These are phyloP conservation scores for Barnettozyma pratensis DNA, from an alignment of 805 yeast species.

Conservation along the genomic window DNA sequence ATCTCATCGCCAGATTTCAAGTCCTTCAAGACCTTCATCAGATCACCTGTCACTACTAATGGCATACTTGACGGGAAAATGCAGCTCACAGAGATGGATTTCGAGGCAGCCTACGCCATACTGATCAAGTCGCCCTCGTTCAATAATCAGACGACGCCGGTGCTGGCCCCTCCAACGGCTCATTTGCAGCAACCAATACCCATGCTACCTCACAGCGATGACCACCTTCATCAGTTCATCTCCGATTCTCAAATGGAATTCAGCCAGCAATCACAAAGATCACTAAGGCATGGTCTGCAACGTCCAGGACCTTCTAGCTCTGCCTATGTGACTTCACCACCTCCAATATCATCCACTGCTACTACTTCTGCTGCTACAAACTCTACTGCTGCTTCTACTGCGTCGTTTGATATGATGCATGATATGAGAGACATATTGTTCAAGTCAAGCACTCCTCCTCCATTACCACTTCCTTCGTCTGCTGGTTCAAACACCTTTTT, in stretches of 20 bases:
- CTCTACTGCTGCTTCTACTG: neutral
- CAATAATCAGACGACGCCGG: constrained; percentile 4
- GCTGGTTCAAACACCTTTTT: neutral
- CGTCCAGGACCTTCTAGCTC: neutral
- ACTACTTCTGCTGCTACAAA: neutral
- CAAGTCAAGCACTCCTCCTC: constrained; percentile 13
- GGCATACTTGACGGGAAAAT: constrained; percentile 3
- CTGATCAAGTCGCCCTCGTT: constrained; percentile 21
- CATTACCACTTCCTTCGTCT: constrained; percentile 5
- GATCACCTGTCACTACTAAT: constrained; percentile 1
- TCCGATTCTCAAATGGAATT: neutral
- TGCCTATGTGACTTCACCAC: neutral
- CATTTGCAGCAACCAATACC: constrained; percentile 1
- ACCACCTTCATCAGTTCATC: neutral
- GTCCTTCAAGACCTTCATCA: constrained; percentile 1
- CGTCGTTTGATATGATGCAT: constrained; percentile 1
- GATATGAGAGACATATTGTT: constrained; percentile 10
- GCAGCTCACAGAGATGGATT: constrained; percentile 22
- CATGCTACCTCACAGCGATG: neutral
- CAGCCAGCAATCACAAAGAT: neutral
- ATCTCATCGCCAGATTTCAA: constrained; percentile 12
- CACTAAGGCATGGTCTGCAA: neutral
- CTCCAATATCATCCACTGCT: neutral
- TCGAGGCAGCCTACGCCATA: constrained; percentile 25
- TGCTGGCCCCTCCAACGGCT: neutral